Conservation (phyloP, 768 basidiomycete species). For the Pleurotus tuber-regium region DNA sequence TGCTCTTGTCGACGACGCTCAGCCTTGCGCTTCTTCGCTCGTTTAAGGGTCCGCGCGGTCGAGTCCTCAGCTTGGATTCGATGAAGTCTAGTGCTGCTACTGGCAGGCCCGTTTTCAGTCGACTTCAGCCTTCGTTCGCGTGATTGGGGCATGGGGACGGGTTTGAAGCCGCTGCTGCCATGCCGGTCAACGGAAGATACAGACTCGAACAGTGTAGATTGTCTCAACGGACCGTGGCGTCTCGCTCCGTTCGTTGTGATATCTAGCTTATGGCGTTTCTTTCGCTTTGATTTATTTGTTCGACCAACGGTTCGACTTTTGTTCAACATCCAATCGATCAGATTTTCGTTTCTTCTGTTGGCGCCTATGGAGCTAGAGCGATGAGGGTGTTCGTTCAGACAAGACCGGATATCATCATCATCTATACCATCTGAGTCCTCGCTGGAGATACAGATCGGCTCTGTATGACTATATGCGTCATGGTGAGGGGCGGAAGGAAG, state of each 20-base stretch:
- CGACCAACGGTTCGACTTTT: constrained; percentile 33
- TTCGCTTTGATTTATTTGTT: constrained; percentile 17
- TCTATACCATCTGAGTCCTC: constrained; percentile 2
- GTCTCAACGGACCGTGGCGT: constrained; percentile 30
- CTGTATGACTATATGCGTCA: neutral
- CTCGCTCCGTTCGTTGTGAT: constrained; percentile 36
- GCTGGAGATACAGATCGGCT: neutral
- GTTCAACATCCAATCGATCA: constrained; percentile 72
- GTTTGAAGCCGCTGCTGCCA: neutral
- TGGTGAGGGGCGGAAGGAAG: constrained; percentile 9
- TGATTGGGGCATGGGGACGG: neutral
- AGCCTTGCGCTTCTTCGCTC: constrained; percentile 25
- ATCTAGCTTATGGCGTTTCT: constrained; percentile 25
- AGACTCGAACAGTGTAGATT: constrained; percentile 30
- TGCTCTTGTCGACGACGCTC: constrained; percentile 23
- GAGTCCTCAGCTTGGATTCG: too few relatives aligned
- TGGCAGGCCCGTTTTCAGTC: neutral
- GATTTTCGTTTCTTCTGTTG: constrained; percentile 29
- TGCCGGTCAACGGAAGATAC: constrained; percentile 24
- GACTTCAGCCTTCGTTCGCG: neutral
- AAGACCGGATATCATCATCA: neutral
- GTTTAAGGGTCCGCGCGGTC: too few relatives aligned
- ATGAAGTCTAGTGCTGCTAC: neutral
- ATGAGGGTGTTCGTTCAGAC: neutral
- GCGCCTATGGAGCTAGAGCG: neutral